Conservation (phyloP, 495 filamentous ascomycete species). For the Xylaria scruposa region DNA sequence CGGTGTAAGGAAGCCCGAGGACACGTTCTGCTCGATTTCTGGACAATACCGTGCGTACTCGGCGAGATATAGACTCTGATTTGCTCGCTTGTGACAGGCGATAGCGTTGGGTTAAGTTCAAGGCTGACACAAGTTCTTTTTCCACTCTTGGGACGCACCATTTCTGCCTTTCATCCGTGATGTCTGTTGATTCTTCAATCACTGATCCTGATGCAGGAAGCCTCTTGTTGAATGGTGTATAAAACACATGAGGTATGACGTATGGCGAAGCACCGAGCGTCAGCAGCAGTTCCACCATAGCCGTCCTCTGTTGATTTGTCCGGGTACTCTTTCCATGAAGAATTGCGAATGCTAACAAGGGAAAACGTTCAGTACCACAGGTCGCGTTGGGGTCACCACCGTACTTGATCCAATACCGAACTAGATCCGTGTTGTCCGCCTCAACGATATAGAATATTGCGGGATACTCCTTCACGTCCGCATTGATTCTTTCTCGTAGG, state of each 20-base stretch:
- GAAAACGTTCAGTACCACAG: background rate
- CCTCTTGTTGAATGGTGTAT: background rate
- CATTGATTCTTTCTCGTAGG: background rate
- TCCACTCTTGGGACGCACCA: background rate
- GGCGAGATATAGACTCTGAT: background rate
- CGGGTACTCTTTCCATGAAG: background rate
- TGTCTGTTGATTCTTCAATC: background rate
- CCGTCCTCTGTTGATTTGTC: background rate
- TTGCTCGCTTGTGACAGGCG: background rate
- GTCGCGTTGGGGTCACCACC: constrained; percentile 4
- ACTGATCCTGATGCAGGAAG: background rate
- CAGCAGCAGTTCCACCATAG: background rate
- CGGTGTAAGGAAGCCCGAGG: background rate
- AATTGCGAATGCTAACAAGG: background rate
- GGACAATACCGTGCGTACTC: background rate
- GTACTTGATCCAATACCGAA: background rate
- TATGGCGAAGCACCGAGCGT: background rate
- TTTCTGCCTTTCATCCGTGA: background rate
- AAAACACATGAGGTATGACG: background rate
- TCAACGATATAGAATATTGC: constrained; percentile 1
- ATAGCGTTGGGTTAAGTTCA: background rate
- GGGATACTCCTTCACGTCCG: background rate
- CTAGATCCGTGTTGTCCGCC: background rate
- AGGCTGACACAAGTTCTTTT: background rate
- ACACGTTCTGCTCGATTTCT: background rate